These are phyloP conservation scores for Austroboletus eburneus DNA, from an alignment of 768 basidiomycete genomes.

Conservation along the genomic window DNA sequence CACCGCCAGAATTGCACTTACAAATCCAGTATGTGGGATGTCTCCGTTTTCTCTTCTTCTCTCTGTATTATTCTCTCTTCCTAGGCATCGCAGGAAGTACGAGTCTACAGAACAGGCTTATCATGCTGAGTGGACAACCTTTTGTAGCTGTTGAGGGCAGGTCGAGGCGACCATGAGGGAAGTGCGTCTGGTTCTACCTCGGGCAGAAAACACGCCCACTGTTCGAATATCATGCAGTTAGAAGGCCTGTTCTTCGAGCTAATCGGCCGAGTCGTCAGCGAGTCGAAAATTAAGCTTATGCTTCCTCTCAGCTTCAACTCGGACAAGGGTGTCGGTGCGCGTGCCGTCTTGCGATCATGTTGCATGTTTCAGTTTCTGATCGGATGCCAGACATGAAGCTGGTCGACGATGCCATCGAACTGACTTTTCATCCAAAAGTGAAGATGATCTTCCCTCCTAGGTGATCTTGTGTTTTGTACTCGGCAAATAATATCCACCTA, in stretches of 20 bases:
- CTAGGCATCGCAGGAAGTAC: too few relatives aligned
- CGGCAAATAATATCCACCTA: too few relatives aligned
- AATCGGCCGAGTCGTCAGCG: slow-evolving; percentile 55
- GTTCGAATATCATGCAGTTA: slow-evolving; percentile 26
- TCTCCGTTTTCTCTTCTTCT: too few relatives aligned
- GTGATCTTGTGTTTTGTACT: too few relatives aligned
- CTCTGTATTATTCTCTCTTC: too few relatives aligned
- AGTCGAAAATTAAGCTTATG: slow-evolving; percentile 55
- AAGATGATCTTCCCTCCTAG: slow-evolving; percentile 49
- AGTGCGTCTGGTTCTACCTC: slow-evolving; percentile 30
- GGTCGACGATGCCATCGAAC: slow-evolving; percentile 57
- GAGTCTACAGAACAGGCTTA: too few relatives aligned
- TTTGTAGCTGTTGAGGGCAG: too few relatives aligned
- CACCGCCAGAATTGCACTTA: too few relatives aligned
- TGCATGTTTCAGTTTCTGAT: slow-evolving; percentile 11
- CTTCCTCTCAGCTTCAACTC: slow-evolving; percentile 50
- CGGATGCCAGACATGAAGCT: slow-evolving; percentile 47
- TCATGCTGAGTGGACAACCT: too few relatives aligned
- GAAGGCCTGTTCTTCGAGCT: slow-evolving; percentile 60
- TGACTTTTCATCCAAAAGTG: slow-evolving; percentile 58
- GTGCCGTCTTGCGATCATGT: not conserved
- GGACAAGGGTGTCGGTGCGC: slow-evolving; percentile 53
- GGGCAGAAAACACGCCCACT: not conserved
- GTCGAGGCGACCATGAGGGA: slow-evolving; percentile 41
- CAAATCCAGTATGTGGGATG: too few relatives aligned